Evolutionary conservation across 1,139 yeast genomes (phyloP).

Genomic region (Geotrichum restrictum): DNA sequence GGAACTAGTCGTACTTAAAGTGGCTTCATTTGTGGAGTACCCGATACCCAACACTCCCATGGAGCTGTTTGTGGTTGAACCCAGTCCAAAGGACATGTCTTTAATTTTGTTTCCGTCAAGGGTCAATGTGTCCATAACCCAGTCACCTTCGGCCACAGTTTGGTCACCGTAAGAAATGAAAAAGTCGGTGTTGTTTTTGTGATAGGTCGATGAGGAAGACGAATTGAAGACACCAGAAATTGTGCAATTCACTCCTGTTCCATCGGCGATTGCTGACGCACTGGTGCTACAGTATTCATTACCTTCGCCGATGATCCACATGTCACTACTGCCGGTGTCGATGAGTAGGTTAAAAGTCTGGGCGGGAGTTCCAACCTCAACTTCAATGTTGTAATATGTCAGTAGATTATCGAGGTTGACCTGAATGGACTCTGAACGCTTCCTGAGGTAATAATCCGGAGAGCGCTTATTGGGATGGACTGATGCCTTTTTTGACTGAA

Average conservation of each 20-base stretch:
- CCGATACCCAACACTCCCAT: conserved; percentile 39
- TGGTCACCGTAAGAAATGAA: conserved; percentile 33
- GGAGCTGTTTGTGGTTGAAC: conserved; percentile 32
- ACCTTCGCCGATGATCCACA: conserved; percentile 50
- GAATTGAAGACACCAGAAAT: conserved; percentile 36
- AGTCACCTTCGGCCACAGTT: conserved; percentile 33
- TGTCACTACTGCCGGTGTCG: conserved; percentile 67
- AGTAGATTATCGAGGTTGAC: conserved; percentile 7
- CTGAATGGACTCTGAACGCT: conserved; percentile 1
- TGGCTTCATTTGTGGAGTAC: conserved; percentile 39
- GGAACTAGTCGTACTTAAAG: conserved; percentile 37
- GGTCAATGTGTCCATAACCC: conserved; percentile 29
- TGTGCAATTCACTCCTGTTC: conserved; percentile 24
- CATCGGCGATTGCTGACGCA: conserved; percentile 18
- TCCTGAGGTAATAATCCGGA: not conserved
- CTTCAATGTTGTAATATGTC: conserved; percentile 39
- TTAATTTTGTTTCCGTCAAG: conserved; percentile 22
- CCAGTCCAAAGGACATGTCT: conserved; percentile 32
- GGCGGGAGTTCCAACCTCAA: conserved; percentile 30
- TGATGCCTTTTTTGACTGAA: not conserved
- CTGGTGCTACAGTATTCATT: conserved; percentile 42
- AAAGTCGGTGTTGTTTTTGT: conserved; percentile 35
- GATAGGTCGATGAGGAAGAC: conserved; percentile 32
- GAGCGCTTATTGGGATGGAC: conserved; percentile 3
- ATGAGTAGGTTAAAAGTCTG: conserved; percentile 36